Conservation (phyloP, 345 rosid species). For the Trapa incisa region DNA sequence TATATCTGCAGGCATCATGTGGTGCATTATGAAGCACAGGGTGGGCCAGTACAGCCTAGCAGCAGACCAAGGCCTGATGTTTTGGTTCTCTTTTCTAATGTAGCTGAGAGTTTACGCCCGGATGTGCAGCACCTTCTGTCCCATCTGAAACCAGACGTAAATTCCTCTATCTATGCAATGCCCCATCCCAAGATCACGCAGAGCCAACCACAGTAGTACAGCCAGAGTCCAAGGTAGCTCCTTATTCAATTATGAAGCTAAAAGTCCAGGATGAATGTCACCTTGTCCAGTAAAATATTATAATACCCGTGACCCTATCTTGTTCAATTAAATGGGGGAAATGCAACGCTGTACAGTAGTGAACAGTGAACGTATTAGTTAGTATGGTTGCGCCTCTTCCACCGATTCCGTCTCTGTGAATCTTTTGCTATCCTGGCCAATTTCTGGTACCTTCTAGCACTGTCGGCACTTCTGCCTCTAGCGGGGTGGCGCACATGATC, state of each 20-base stretch:
- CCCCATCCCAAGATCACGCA: slow-evolving; percentile 65
- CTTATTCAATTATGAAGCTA: too few species aligned
- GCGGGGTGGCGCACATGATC: too few species aligned
- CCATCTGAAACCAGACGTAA: slow-evolving; percentile 63
- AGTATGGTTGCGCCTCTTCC: too few species aligned
- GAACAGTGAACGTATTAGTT: too few species aligned
- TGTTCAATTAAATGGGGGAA: too few species aligned
- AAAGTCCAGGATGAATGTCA: background rate
- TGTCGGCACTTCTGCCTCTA: too few species aligned
- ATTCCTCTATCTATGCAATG: slow-evolving; percentile 72
- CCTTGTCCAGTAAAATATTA: too few species aligned
- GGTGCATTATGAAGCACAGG: slow-evolving; percentile 89
- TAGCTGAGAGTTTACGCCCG: slow-evolving; percentile 59
- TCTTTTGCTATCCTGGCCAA: too few species aligned
- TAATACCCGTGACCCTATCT: too few species aligned
- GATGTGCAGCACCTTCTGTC: slow-evolving; percentile 81
- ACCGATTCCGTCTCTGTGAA: too few species aligned
- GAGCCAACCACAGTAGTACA: slow-evolving; percentile 14
- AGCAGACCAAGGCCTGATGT: slow-evolving; percentile 81
- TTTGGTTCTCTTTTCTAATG: slow-evolving; percentile 51
- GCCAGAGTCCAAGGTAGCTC: background rate
- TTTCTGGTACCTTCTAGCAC: too few species aligned
- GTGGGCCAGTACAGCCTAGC: slow-evolving; percentile 79
- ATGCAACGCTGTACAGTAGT: too few species aligned
- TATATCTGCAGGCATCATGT: slow-evolving; percentile 56